These are phyloP conservation scores for Nepenthes mirabilis DNA, from an alignment of 148 eudicot genomes.

Conservation along the genomic window DNA sequence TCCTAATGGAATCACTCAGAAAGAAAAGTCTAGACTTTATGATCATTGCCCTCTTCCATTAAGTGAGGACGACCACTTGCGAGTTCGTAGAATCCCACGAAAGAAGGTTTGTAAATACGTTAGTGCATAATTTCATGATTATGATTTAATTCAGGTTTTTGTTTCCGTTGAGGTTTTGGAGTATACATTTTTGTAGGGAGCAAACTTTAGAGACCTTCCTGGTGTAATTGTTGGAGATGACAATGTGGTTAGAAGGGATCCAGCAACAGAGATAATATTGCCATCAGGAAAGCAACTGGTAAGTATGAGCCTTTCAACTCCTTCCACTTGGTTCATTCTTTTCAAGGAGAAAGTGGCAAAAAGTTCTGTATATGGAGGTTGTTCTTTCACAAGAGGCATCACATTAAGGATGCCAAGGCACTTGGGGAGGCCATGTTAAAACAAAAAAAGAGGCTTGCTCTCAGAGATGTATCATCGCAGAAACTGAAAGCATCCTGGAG, in stretches of 20 bases:
- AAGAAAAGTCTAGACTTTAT: conserved; percentile 18
- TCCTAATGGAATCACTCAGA: conserved; percentile 1
- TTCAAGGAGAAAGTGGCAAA: too few species aligned
- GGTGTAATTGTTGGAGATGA: conserved; percentile 35
- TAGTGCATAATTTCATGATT: not conserved
- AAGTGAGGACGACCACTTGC: conserved; percentile 34
- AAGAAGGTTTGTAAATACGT: conserved; percentile 22
- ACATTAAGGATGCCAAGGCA: too few species aligned
- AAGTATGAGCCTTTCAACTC: not conserved
- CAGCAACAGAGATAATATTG: conserved; percentile 17
- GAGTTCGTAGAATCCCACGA: conserved; percentile 32
- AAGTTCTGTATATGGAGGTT: too few species aligned
- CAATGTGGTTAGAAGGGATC: conserved; percentile 34
- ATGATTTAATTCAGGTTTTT: not conserved
- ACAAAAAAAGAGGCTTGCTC: too few species aligned
- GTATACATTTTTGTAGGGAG: conserved; percentile 27
- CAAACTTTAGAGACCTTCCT: conserved; percentile 48
- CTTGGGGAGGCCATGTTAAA: too few species aligned
- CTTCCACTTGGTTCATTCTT: too few species aligned
- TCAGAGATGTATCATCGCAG: too few species aligned
- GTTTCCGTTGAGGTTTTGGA: conserved; percentile 5
- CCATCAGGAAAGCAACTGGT: conserved; percentile 54
- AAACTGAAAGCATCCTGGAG: too few species aligned
- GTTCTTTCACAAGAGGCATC: too few species aligned
- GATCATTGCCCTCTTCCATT: conserved; percentile 37